Percentiles rank a stretch among this genome's conserved stretches.
phyloP scores from a whole-genome alignment of 305 asterid species.

The Plantago lanceolata region DNA sequence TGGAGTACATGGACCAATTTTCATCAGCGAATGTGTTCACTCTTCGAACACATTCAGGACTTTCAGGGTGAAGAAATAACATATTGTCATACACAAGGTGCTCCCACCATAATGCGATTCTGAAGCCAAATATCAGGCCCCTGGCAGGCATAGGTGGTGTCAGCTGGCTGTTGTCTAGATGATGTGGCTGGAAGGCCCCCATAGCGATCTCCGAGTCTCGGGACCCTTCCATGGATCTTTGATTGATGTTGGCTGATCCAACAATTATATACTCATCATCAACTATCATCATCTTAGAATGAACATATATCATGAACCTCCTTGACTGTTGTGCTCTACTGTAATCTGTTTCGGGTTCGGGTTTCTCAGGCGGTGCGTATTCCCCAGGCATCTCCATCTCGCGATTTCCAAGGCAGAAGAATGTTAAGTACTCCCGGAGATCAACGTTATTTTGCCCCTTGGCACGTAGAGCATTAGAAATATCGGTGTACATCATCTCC shows the following conservation, averaged over 20 bases:
- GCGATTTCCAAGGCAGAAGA: constrained; percentile 83
- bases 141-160: no score
- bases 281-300: constrained; percentile 74
- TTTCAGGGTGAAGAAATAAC: constrained; percentile 53
- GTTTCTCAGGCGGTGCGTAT: constrained; percentile 51
- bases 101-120: constrained; percentile 75
- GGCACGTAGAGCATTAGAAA: no score
- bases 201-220: no score
- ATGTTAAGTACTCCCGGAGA: constrained; percentile 64
- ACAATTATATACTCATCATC: no score
- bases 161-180: no score
- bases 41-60: constrained; percentile 38
- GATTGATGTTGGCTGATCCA: no score
- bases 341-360: constrained; percentile 57
- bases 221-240: no score
- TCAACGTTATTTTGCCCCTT: constrained; percentile 44
- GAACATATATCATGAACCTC: constrained; percentile 89
- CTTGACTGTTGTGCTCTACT: constrained; percentile 65
- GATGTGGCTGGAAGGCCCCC: no score
- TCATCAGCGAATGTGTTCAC: constrained; percentile 49
- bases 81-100: no score
- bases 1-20: constrained; percentile 46
- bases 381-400: constrained; percentile 45
- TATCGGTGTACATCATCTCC: no score
- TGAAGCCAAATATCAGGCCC: constrained; percentile 49